Base-by-base conservation (phyloP, 2,329 filamentous ascomycete genomes). In the Aureobasidium sp. region DNA sequence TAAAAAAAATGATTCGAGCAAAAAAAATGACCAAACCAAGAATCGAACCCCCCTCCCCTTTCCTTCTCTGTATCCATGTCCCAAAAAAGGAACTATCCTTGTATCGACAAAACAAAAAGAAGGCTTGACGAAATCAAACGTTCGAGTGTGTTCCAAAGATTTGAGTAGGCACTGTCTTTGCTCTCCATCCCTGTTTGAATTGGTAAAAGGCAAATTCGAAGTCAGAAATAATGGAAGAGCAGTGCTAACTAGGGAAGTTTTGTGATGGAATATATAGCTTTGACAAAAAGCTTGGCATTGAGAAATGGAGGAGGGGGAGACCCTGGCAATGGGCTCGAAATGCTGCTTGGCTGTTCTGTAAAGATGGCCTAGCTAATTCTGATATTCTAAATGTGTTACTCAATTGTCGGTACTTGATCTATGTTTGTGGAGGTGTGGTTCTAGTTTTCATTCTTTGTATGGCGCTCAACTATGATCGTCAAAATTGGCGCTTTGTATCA, bases 201-300 rank as follows among this genome's bases (percentile, higher is more conserved):
- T 60, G 56, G 56, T 60, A 60, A 60, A 60, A 60, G 56, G 56
- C 56, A 60, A 60, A 60, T 60, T 60, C 56, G 56, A 60, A 60
- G 56, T 60, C 56, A 60, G 56, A 59, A 37, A 60, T 60, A 50
- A 60, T 50, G 56, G 56, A 60, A 60, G 56, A 60, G 56, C 56
- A 60, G 56, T 60, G 56, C 56, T 60, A 60, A 50, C 44, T 51
- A 20, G 46, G 20, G 24, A 44, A n/a, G 56, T 5, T 15, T 50
- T 60, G 6, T 1, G 34, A 8, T 9, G 1, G 0, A 41, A 51
- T 60, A 51, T 60, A 60, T 50, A 50, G 9, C 9, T 15, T 17
- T 9, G 0, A 6, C 4, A 2, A 29, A n/a, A 27, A 12, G 51
- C n/a, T 41, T 32, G 10, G 51, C 34, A 24, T 17, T 1, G 17